Base-by-base conservation (phyloP, 2,329 filamentous ascomycete genomes). In the Cytospora leucostoma region DNA sequence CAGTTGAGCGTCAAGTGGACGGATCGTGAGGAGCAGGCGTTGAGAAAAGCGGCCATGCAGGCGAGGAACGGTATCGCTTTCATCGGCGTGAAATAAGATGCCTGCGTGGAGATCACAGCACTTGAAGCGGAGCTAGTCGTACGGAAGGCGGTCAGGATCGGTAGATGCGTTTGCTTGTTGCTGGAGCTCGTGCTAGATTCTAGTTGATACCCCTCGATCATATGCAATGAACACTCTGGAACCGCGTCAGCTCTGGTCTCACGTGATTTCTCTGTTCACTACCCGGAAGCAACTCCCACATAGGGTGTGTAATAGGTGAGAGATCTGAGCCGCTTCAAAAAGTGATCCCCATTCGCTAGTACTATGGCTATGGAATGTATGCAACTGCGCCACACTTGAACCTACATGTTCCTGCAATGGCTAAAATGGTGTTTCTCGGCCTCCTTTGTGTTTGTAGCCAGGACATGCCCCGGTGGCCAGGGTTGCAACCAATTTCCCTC, bases 1-100 rank as follows among this genome's bases (percentile, higher is more conserved):
- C 75, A 88, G 66, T 76, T 90, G 40, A 85, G 80, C 68, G 85
- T 90, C 63, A 82, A 85, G 73, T 90, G 88, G 88, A 89, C 87
- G 11, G 87, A 89, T 69, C 77, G 74, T 0, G 88, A 90, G 74
- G 84, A 88, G 53, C 85, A 89, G 76, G 83, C 81, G 44, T 76
- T 90, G 68, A 83, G 79, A 70, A 79, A 76, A 70, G 87, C 87
- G 0, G 82, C 83, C 19, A 77, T 77, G 59, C 77, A 77, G 54
- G 87, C 88, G 10, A 80, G 87, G 55, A 80, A 84, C 40, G 88
- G 88, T 2, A 79, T 90, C 56, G 87, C 83, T 0, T 89, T 90
- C 70, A 76, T 90, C 57, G 79, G 79, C 1, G 85, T 90, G 13
- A 90, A 89, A 74, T 89, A 54, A 62, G 3, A 34, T 50, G 40